phyloP scores from a whole-genome alignment of 2,329 filamentous ascomycete genomes.

The Chaetomiaceae sp. region DNA sequence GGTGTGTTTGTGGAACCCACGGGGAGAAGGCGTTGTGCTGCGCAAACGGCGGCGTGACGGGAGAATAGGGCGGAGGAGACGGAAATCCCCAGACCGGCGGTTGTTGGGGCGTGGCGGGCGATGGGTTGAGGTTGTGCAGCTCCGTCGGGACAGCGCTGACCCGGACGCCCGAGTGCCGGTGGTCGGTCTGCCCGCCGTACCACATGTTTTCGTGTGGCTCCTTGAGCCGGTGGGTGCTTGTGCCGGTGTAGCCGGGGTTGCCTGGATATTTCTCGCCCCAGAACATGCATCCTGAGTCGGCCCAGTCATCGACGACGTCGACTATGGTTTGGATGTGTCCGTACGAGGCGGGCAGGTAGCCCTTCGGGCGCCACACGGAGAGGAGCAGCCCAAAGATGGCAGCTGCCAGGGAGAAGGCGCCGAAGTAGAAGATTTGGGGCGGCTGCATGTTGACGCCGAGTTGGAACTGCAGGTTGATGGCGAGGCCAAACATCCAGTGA shows the following conservation, averaged over 20 bases:
- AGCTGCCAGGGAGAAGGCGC: conserved; percentile 22
- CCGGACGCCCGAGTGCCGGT: background rate
- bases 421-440: conserved; percentile 31
- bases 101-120: background rate
- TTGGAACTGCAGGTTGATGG: conserved; percentile 27
- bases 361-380: conserved; percentile 22
- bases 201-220: conserved; percentile 7
- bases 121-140: background rate
- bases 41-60: background rate
- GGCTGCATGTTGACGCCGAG: conserved; percentile 31
- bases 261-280: conserved; percentile 26
- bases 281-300: conserved; percentile 25
- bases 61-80: background rate
- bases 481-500: conserved; percentile 32
- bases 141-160: conserved; percentile 6
- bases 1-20: conserved; percentile 9
- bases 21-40: background rate
- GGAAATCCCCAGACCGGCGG: background rate
- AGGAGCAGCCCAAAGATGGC: conserved; percentile 27
- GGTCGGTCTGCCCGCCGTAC: conserved; percentile 18
- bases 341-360: conserved; percentile 28
- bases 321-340: conserved; percentile 32
- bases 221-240: conserved; percentile 16
- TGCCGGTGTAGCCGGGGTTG: conserved; percentile 19
- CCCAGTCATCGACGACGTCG: conserved; percentile 31